Evolutionary conservation across 768 basidiomycete genomes (phyloP).

Genomic region (Lactarius sanguifluus): DNA sequence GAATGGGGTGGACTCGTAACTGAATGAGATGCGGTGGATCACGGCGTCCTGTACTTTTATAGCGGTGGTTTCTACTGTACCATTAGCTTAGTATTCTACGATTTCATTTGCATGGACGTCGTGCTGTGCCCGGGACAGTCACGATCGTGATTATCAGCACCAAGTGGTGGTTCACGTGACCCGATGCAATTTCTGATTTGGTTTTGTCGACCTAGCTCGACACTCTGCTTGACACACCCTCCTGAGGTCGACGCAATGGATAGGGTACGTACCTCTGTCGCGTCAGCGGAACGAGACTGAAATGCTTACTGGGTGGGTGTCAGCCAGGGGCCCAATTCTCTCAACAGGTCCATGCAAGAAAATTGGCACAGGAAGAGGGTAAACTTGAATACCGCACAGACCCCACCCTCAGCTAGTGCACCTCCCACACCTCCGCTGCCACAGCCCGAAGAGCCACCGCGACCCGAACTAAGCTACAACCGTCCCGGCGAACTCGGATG

Average conservation of each 20-base stretch:
- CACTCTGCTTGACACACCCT: not conserved
- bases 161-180: not conserved
- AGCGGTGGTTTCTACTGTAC: no score
- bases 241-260: not conserved
- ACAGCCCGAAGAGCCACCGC: conserved; percentile 19
- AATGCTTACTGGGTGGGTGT: conserved; percentile 32
- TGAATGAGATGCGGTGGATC: no score
- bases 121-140: no score
- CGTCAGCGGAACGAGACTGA: not conserved
- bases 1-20: no score
- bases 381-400: conserved; percentile 54
- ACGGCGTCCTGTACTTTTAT: no score
- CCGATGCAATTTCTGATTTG: not conserved
- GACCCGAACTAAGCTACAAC: conserved; percentile 12
- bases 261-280: not conserved
- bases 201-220: no score
- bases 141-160: no score
- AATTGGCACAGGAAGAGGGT: conserved; percentile 76
- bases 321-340: conserved; percentile 70
- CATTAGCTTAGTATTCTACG: no score
- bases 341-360: conserved; percentile 79
- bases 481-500: conserved; percentile 11
- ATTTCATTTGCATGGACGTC: no score
- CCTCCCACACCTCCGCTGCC: conserved; percentile 26
- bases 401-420: conserved; percentile 32